phyloP scores from a whole-genome alignment of 2,329 filamentous ascomycete genomes.

The Uncinocarpus reesii region DNA sequence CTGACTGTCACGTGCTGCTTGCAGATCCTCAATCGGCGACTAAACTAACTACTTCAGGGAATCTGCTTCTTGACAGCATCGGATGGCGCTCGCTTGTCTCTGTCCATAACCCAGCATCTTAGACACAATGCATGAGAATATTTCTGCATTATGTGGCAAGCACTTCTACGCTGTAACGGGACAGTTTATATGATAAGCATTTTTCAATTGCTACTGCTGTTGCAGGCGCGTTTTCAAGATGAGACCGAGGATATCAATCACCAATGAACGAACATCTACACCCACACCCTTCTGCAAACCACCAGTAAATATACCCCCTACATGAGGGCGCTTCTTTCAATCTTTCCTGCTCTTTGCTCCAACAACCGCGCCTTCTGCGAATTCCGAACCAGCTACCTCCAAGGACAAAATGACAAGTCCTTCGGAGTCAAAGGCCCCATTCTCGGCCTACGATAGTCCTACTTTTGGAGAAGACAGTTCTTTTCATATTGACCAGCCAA shows the following conservation, averaged over 20 bases:
- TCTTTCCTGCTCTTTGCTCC: not conserved
- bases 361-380: not conserved
- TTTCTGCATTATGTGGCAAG: too few relatives aligned
- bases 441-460: slow-evolving; percentile 65
- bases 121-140: too few relatives aligned
- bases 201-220: not conserved
- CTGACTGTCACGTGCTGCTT: too few relatives aligned
- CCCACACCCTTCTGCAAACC: not conserved
- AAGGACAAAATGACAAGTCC: slow-evolving; percentile 13
- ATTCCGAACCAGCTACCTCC: not conserved
- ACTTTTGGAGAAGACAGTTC: slow-evolving; percentile 78
- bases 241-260: not conserved
- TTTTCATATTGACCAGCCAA: slow-evolving; percentile 67
- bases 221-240: slow-evolving; percentile 3
- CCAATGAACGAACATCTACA: not conserved
- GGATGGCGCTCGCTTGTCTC: too few relatives aligned
- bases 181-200: not conserved
- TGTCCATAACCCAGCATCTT: too few relatives aligned
- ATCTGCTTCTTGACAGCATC: too few relatives aligned
- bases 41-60: too few relatives aligned
- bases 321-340: not conserved
- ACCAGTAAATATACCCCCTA: not conserved
- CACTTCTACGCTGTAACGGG: too few relatives aligned
- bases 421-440: slow-evolving; percentile 27
- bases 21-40: too few relatives aligned